A percentile compares a stretch with the other conserved stretches of the same genome.
Conservation (phyloP, 2,329 filamentous ascomycete genomes). For the Teratosphaeria gauchensis region DNA sequence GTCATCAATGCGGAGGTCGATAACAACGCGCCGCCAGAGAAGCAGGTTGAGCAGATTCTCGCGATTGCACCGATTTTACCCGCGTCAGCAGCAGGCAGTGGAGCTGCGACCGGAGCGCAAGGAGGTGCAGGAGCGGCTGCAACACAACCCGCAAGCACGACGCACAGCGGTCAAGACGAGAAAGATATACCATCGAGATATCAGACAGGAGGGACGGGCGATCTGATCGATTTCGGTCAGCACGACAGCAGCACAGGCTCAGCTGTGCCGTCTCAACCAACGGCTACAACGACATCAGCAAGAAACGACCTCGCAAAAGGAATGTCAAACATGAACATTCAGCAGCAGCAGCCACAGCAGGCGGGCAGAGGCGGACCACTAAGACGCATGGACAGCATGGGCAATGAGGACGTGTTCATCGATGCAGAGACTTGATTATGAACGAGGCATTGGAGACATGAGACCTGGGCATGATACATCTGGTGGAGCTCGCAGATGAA, state of each 20-base stretch:
- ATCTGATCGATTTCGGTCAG: slow-evolving; percentile 52
- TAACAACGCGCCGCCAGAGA: slow-evolving; percentile 49
- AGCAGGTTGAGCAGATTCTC: slow-evolving; percentile 72
- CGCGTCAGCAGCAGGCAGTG: slow-evolving; percentile 46
- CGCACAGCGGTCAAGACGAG: slow-evolving; percentile 3
- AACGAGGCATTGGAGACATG: background rate
- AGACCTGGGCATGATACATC: background rate
- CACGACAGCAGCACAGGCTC: slow-evolving; percentile 22
- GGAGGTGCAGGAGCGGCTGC: slow-evolving; percentile 3
- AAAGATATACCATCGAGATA: background rate
- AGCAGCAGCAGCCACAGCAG: slow-evolving; percentile 9
- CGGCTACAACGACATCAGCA: slow-evolving; percentile 3
- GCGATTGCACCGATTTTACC: slow-evolving; percentile 75
- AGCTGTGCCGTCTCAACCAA: slow-evolving; percentile 5
- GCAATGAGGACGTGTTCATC: slow-evolving; percentile 38
- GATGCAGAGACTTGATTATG: slow-evolving; percentile 33
- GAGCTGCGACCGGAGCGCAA: background rate
- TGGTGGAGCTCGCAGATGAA: background rate
- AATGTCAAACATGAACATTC: slow-evolving; percentile 5
- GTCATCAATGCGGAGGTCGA: slow-evolving; percentile 80
- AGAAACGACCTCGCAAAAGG: slow-evolving; percentile 1
- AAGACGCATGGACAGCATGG: slow-evolving; percentile 29
- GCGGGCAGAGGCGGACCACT: slow-evolving; percentile 18
- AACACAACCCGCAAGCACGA: slow-evolving; percentile 2
- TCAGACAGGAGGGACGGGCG: slow-evolving; percentile 16